These are phyloP conservation scores for Eucalyptus grandis DNA, from an alignment of 345 rosid genomes.

Conservation along the genomic window DNA sequence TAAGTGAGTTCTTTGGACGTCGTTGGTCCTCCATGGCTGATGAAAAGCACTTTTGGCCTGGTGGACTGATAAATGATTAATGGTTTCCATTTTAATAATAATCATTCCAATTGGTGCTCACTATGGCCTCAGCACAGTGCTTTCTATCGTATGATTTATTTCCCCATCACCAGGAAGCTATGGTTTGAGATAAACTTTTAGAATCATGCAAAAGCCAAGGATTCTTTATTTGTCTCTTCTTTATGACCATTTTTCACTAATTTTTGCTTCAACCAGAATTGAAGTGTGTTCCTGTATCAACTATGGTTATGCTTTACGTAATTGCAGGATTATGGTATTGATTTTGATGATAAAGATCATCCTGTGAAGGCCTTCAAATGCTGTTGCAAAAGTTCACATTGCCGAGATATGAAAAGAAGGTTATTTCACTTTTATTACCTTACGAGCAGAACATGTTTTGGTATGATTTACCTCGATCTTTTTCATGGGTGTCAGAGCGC, in stretches of 20 bases:
- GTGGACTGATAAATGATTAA: background rate
- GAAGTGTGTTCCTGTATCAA: no score
- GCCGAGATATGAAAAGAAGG: conserved; percentile 31
- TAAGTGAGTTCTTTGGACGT: background rate
- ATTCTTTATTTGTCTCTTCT: background rate
- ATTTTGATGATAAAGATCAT: conserved; percentile 51
- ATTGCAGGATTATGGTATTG: conserved; percentile 75
- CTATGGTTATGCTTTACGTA: background rate
- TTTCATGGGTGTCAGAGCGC: background rate
- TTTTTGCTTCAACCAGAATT: background rate
- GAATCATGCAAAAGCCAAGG: background rate
- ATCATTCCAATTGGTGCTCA: background rate
- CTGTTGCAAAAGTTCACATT: conserved; percentile 49
- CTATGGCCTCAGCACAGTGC: background rate
- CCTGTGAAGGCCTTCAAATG: conserved; percentile 76
- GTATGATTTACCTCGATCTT: background rate
- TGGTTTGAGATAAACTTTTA: background rate
- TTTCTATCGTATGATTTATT: background rate
- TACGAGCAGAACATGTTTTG: background rate
- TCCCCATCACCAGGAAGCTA: background rate
- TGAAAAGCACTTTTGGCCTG: background rate
- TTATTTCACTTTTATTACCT: background rate
- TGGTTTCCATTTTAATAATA: background rate
- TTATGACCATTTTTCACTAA: background rate
- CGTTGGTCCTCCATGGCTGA: background rate